Evolutionary conservation across 345 rosid genomes (phyloP).

Genomic region (Combretum micranthum): DNA sequence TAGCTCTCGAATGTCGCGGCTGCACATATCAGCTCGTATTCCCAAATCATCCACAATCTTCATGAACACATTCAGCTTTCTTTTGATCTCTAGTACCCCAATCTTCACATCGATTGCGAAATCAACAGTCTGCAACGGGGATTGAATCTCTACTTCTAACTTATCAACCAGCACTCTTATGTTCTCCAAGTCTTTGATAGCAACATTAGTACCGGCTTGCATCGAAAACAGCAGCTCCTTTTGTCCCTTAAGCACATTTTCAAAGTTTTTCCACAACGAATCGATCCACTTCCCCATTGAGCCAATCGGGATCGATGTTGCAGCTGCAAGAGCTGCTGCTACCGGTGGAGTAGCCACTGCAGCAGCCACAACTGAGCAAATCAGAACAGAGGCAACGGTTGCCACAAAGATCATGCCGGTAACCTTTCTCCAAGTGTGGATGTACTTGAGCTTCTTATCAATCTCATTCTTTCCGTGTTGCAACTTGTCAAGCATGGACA

Average conservation of each 20-base stretch:
- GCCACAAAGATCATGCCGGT: conserved; percentile 73
- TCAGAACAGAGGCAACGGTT: conserved; percentile 68
- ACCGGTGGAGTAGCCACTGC: conserved; percentile 87
- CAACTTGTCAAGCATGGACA: conserved; percentile 68
- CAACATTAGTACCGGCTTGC: conserved; percentile 70
- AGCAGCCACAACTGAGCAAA: conserved; percentile 88
- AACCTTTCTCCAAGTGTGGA: conserved; percentile 80
- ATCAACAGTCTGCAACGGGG: conserved; percentile 44
- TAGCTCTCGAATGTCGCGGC: conserved; percentile 82
- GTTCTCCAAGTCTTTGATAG: conserved; percentile 72
- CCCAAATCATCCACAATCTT: conserved; percentile 75
- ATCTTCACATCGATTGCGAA: conserved; percentile 54
- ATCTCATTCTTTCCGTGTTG: conserved; percentile 65
- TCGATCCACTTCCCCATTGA: conserved; percentile 95
- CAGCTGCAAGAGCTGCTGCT: conserved; percentile 85
- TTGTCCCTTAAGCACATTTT: conserved; percentile 62
- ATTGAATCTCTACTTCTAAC: conserved; percentile 61
- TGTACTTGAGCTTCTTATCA: conserved; percentile 69
- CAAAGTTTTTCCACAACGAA: conserved; percentile 74
- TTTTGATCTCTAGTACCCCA: conserved; percentile 58
- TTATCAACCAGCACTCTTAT: conserved; percentile 56
- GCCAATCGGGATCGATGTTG: conserved; percentile 57
- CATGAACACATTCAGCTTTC: conserved; percentile 68
- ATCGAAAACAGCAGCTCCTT: conserved; percentile 60
- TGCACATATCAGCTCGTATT: conserved; percentile 65